phyloP scores from a whole-genome alignment of 2,329 filamentous ascomycete genomes.

The Arthrocladium fulminans region DNA sequence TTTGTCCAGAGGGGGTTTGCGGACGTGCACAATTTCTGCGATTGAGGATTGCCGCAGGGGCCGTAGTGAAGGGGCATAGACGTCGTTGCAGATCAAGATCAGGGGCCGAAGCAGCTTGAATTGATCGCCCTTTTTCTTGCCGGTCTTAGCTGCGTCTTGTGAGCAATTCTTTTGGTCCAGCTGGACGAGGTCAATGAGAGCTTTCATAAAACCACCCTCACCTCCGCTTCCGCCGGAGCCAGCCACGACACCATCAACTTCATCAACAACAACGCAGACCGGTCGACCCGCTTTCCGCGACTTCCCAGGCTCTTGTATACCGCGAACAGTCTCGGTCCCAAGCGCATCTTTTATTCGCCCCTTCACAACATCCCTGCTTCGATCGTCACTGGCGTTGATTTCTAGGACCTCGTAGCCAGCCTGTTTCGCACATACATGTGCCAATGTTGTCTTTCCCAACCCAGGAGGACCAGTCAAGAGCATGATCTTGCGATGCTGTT shows the following conservation, averaged over 20 bases:
- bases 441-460: slow-evolving; percentile 88
- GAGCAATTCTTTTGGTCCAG: slow-evolving; percentile 73
- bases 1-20: slow-evolving; percentile 77
- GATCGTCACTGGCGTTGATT: slow-evolving; percentile 95
- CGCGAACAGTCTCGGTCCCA: slow-evolving; percentile 86
- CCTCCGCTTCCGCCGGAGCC: slow-evolving; percentile 64
- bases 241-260: slow-evolving; percentile 87
- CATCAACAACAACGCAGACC: slow-evolving; percentile 88
- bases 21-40: slow-evolving; percentile 85
- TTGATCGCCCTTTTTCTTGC: slow-evolving; percentile 65
- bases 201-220: slow-evolving; percentile 92
- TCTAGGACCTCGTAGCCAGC: slow-evolving; percentile 95
- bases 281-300: slow-evolving; percentile 68
- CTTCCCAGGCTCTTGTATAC: slow-evolving; percentile 41
- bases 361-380: slow-evolving; percentile 81
- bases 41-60: slow-evolving; percentile 75
- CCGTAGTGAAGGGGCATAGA: slow-evolving; percentile 82
- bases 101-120: slow-evolving; percentile 82
- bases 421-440: slow-evolving; percentile 90
- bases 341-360: slow-evolving; percentile 84
- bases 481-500: slow-evolving; percentile 78
- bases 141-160: slow-evolving; percentile 23
- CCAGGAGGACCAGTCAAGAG: slow-evolving; percentile 87
- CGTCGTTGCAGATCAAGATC: slow-evolving; percentile 93
- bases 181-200: slow-evolving; percentile 79